Base-by-base conservation (phyloP, 257 asterid species). In the Solanum acaule region DNA sequence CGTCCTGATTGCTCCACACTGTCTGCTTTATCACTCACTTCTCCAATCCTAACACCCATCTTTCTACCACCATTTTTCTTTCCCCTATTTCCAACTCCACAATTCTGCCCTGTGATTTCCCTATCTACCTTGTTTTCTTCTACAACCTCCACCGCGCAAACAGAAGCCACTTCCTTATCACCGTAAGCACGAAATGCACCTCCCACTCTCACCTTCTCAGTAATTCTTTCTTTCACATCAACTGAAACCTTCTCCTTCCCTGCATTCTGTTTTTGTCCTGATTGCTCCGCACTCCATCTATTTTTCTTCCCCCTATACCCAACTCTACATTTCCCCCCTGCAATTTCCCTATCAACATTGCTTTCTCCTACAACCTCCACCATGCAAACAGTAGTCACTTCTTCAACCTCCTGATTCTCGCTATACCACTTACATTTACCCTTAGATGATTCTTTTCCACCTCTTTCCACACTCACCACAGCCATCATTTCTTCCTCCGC, bases 41-140 rank as follows among this genome's bases (percentile, higher is more conserved):
- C 23, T 71, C 23, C 72, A 33, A 84, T 87, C 82, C 68, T 87
- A 61, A 65, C n/a, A 90, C 59, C 49, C n/a, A 87, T 71, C 70
- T 23, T 68, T 63, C 35, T 61, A 76, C 85, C 8, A 23, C 88
- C 38, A 22, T 11, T 23, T 40, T 85, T 82, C 46, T 91, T 75
- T 44, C 67, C 86, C 85, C 87, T 14, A 25, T 71, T 83, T 68
- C 89, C 85, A 83, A 90, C 90, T 83, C 88, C 72, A 87, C 81
- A 29, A 34, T 56, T 79, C 76, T 83, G n/a, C 18, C 77, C 13
- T 87, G 90, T 89, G 46, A 56, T 44, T 52, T 89, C 71, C 89
- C 88, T 44, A 56, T 82, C 31, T 75, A 37, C 83, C 46, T 75
- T 22, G 31, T 37, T 22, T 35, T 75, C 83, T 75, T 2, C 83